These are phyloP conservation scores for Phytopythium montanum DNA, from an alignment of 352 stramenopile species.

Conservation along the genomic window DNA sequence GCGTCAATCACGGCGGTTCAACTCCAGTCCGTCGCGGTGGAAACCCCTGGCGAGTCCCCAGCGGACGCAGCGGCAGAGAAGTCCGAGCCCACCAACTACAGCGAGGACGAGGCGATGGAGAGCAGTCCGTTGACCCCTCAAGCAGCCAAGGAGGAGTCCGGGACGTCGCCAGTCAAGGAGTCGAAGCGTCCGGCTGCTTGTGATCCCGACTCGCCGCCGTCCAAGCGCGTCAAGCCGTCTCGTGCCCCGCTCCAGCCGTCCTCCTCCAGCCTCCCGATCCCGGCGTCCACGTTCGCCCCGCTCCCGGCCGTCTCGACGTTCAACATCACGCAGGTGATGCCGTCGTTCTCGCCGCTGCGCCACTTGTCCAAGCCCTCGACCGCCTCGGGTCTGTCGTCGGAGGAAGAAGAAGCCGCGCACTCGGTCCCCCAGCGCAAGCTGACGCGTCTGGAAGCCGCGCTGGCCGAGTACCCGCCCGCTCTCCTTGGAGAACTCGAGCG, in stretches of 20 bases:
- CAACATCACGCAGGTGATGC: not conserved
- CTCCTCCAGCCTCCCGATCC: not conserved
- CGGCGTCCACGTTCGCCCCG: not conserved
- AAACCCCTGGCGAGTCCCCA: no score
- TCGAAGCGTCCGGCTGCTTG: not conserved
- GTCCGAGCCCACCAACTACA: not conserved
- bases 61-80: not conserved
- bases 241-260: not conserved
- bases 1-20: not conserved
- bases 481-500: conserved; percentile 34
- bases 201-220: not conserved
- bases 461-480: conserved; percentile 26
- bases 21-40: not conserved
- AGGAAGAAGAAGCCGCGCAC: not conserved
- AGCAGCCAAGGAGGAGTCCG: not conserved
- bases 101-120: not conserved
- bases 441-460: conserved; percentile 34
- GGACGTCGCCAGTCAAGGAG: not conserved
- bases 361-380: not conserved
- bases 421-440: conserved; percentile 1
- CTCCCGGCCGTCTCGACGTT: not conserved
- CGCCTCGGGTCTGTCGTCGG: not conserved
- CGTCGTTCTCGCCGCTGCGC: not conserved
- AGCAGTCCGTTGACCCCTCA: not conserved
- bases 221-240: not conserved